Percentiles rank a stretch among this genome's conserved stretches.
Evolutionary conservation across 768 basidiomycete genomes (phyloP).

Genomic region (Phlegmacium glaucopus): DNA sequence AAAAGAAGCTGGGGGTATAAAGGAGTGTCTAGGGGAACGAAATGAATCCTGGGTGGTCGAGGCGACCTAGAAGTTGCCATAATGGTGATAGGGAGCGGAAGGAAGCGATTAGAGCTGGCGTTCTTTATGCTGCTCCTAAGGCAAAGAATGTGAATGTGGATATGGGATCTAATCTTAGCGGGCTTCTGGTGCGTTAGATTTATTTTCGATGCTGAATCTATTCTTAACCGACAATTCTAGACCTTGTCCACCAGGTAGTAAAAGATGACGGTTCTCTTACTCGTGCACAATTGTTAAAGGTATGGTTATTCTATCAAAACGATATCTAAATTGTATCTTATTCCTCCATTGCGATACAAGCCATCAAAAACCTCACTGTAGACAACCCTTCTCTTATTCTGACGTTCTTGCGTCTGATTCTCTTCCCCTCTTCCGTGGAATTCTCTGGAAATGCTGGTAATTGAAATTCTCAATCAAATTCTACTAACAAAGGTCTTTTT

Average conservation of each 20-base stretch:
- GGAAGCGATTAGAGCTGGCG: slow-evolving; percentile 18
- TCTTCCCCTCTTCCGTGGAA: neutral
- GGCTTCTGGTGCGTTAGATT: slow-evolving; percentile 26
- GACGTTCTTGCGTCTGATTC: slow-evolving; percentile 29
- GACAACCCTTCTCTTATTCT: slow-evolving; percentile 35
- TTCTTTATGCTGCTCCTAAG: slow-evolving; percentile 15
- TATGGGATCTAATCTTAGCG: slow-evolving; percentile 16
- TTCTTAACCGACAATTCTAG: slow-evolving; percentile 21
- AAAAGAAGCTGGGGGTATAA: too few species aligned
- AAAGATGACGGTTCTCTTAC: slow-evolving; percentile 38
- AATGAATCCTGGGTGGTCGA: neutral
- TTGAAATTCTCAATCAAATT: neutral
- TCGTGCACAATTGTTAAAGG: slow-evolving; percentile 47
- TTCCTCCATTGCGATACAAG: slow-evolving; percentile 43
- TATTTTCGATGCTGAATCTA: neutral
- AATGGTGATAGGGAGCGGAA: neutral
- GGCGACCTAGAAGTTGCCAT: neutral
- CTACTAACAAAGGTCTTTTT: neutral
- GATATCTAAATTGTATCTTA: neutral
- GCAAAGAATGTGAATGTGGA: neutral
- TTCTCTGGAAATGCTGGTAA: neutral
- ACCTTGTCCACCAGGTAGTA: slow-evolving; percentile 39
- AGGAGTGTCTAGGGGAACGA: neutral
- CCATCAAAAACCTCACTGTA: slow-evolving; percentile 34
- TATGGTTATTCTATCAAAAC: slow-evolving; percentile 14